phyloP scores from a whole-genome alignment of 202 grass and related monocot genomes.

The Musa balbisiana region DNA sequence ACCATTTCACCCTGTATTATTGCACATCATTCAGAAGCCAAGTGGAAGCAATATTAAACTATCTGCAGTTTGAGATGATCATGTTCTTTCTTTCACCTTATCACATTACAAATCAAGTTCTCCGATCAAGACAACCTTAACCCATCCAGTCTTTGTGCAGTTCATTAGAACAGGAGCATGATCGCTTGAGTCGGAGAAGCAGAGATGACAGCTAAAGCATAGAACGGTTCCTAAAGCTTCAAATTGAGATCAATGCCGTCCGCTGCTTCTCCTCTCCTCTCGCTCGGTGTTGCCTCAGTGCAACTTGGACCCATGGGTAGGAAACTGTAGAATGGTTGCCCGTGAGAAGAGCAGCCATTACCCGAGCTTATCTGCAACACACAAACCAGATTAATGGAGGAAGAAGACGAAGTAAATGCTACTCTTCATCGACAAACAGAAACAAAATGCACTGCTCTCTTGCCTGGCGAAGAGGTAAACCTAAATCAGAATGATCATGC shows the following conservation, averaged over 20 bases:
- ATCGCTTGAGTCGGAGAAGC: not conserved
- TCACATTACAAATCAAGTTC: too few relatives aligned
- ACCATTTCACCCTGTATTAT: too few relatives aligned
- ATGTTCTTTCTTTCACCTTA: too few relatives aligned
- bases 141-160: not conserved
- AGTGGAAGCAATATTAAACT: too few relatives aligned
- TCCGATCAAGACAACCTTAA: not conserved
- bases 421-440: not conserved
- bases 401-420: not conserved
- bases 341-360: slow-evolving; percentile 1
- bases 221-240: slow-evolving; percentile 46
- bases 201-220: not conserved
- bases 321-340: slow-evolving; percentile 59
- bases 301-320: slow-evolving; percentile 40
- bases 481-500: slow-evolving; percentile 28
- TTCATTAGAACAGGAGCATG: not conserved
- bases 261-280: slow-evolving; percentile 26
- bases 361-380: slow-evolving; percentile 21
- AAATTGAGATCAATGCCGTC: slow-evolving; percentile 69
- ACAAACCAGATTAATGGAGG: slow-evolving; percentile 14
- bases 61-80: too few relatives aligned
- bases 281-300: slow-evolving; percentile 30
- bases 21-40: too few relatives aligned
- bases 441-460: not conserved
- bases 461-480: slow-evolving; percentile 3